Base-by-base conservation (phyloP, 1,139 yeast species). In the Lodderomyces pseudojiufengensis region DNA sequence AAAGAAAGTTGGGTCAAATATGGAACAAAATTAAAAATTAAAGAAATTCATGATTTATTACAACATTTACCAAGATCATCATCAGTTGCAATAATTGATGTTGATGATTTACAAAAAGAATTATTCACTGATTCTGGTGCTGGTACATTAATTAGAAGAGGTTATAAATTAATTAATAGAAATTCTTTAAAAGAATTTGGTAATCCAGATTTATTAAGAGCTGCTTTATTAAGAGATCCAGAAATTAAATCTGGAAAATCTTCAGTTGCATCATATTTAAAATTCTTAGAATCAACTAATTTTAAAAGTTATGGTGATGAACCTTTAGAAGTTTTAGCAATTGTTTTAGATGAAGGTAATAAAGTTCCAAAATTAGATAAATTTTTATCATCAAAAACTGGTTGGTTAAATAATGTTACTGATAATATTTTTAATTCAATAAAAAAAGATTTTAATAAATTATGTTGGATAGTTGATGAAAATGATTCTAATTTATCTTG, bases 41-140 rank as follows among this genome's bases (percentile, higher is more conserved):
- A 84, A 61, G 97, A 94, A 65, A 92, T 92, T 60, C 92, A 87
- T 61, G 98, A 92, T 54, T 75, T 92, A 52, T 75, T 92, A 55
- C 92, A 86, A 65, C 92, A 84, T 57, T 76, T 92, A 56, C 99
- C 99, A 43, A 80, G 97, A 60, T 86, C 97, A 9, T 88, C 97
- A 1, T 88, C 97, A 5, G 99, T 92, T 35, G 98, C 99, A 31
- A 92, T 92, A 57, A 92, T 92, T 52, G 86, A 92, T 49, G 97
- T 94, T 32, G 78, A 86, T 52, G 97, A 92, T 58, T 74, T 92
- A 54, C 98, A 94, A 65, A 92, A 90, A 63, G 99, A 92, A 63
- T 77, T 92, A 55, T 92, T 92, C 65, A 92, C 99, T 35, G 98
- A 94, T 59, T 84, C 96, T 11, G 99, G 99, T 61, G 99, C 98